Base-by-base conservation (phyloP, 1,139 yeast genomes). In the Geotrichum reessii region DNA sequence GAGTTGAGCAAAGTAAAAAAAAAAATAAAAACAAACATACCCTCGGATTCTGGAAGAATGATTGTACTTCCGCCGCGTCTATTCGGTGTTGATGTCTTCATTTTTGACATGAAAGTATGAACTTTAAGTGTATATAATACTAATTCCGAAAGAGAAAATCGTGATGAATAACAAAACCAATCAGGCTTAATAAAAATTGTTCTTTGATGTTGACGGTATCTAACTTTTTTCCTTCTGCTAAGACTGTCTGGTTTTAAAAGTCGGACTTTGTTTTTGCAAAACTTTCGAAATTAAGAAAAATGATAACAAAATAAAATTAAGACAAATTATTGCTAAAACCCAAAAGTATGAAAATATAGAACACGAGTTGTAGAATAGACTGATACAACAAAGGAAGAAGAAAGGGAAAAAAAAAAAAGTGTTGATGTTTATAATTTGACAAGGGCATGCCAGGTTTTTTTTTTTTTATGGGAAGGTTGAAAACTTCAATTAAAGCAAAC, bases 31-130 rank as follows among this genome's bases (percentile, higher is more conserved):
- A n/a, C n/a, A 49, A 31, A 55, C 59, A 14, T 42, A 57, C 59
- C 59, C 33, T 57, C 59, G 12, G 56, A 52, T 49, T 57, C 59
- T 6, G 59, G 59, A 6, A 53, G 57, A 17, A 50, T 50, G 7
- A 44, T 47, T 12, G 47, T 25, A 14, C 50, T 47, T 9, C 19
- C 57, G 19, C 56, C 55, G 8, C 59, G 47, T 37, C 57, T 28
- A 27, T 40, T 53, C 12, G 50, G 53, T 12, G 59, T 44, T n/a
- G 59, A 40, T 7, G 55, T 21, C 37, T 56, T 56, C 59, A 56
- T 56, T 47, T 21, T 14, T 21, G 12, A 42, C 22, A 19, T 47
- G 27, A 1, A 14, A n/a, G n/a, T 47, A 14, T 47, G 21, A 17
- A 14, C 22, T 14, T 7, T 17, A 21, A 24, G 14, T 8, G 2